phyloP scores from a whole-genome alignment of 2,329 filamentous ascomycete species.

The Seiridium cupressi region DNA sequence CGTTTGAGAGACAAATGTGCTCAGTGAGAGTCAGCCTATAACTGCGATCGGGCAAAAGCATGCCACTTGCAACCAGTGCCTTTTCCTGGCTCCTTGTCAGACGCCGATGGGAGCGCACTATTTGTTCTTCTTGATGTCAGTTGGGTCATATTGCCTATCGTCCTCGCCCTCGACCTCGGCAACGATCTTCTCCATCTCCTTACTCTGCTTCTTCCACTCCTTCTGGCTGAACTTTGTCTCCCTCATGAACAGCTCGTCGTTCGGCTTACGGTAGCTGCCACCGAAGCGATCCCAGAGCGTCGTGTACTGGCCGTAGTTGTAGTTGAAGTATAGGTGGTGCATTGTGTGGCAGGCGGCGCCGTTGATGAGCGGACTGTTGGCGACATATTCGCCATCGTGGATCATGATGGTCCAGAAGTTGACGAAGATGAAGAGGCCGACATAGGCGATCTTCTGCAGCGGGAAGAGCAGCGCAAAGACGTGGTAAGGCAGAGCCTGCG shows the following conservation, averaged over 20 bases:
- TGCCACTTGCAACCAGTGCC: too few species aligned
- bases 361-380: constrained; percentile 88
- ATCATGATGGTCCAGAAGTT: constrained; percentile 98
- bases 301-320: constrained; percentile 94
- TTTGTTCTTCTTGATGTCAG: constrained; percentile 45
- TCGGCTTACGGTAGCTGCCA: constrained; percentile 83
- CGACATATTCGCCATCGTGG: constrained; percentile 91
- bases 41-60: too few species aligned
- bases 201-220: constrained; percentile 76
- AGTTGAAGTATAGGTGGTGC: constrained; percentile 86
- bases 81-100: too few species aligned
- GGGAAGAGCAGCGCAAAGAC: constrained; percentile 91
- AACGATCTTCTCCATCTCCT: constrained; percentile 74
- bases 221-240: constrained; percentile 81
- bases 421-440: constrained; percentile 84
- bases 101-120: constrained; percentile 13
- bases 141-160: constrained; percentile 44
- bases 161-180: constrained; percentile 65
- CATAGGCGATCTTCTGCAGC: constrained; percentile 85
- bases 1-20: too few species aligned
- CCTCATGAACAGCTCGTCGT: constrained; percentile 78
- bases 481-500: constrained; percentile 89
- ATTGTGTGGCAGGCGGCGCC: constrained; percentile 91
- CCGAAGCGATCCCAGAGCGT: constrained; percentile 88
- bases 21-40: too few species aligned